A percentile compares a stretch with the other conserved stretches of the same genome.
Conservation (phyloP, 73 alveolate species). For the Tetrahymena elliotti region DNA sequence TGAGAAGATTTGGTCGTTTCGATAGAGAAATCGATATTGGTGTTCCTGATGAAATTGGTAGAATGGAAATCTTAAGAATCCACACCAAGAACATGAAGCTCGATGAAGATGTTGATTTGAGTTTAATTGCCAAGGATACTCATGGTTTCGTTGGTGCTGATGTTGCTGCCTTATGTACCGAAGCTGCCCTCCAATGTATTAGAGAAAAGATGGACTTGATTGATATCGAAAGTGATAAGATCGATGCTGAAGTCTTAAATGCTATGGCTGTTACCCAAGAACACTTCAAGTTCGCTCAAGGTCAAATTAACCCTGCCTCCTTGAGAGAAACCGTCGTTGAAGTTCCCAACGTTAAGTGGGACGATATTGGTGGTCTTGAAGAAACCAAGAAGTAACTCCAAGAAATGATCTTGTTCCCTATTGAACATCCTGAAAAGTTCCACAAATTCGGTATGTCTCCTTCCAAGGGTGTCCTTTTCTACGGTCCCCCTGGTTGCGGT, state of each 20-base stretch:
- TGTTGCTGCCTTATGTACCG: constrained; percentile 46
- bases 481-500: constrained; percentile 64
- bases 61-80: constrained; percentile 75
- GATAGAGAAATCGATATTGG: constrained; percentile 95
- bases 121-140: constrained; percentile 84
- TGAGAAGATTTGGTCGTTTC: constrained; percentile 96
- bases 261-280: constrained; percentile 97
- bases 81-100: constrained; percentile 95
- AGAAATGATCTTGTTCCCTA: constrained; percentile 95
- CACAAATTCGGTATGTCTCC: constrained; percentile 70
- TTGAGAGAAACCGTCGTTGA: constrained; percentile 86
- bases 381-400: constrained; percentile 85
- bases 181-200: constrained; percentile 78
- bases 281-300: constrained; percentile 90
- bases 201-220: constrained; percentile 98
- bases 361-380: constrained; percentile 98
- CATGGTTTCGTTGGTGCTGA: constrained; percentile 70
- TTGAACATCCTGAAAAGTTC: constrained; percentile 92
- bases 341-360: constrained; percentile 96
- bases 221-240: constrained; percentile 92
- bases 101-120: constrained; percentile 92
- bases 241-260: constrained; percentile 75
- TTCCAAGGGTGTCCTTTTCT: constrained; percentile 51
- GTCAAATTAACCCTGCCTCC: constrained; percentile 74
- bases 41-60: constrained; percentile 96